A percentile compares a stretch with the other conserved stretches of the same genome.
These are phyloP conservation scores for Lasiosphaeriaceae sp. DNA, from an alignment of 495 filamentous ascomycete species.

Conservation along the genomic window DNA sequence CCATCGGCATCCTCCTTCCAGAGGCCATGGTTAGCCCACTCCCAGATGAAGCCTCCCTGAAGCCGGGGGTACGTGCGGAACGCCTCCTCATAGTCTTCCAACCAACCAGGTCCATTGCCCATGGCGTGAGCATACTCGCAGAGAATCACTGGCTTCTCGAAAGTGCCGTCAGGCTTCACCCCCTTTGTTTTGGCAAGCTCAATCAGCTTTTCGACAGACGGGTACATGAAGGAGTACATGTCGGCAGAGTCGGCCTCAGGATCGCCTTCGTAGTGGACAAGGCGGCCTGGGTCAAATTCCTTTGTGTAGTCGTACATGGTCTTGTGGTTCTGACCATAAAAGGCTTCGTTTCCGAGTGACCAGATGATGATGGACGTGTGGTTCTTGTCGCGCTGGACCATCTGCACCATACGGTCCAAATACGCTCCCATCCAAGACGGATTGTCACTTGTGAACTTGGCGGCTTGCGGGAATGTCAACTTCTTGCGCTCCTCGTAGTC, in stretches of 20 bases:
- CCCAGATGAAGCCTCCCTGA: slow-evolving; percentile 70
- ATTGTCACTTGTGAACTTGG: slow-evolving; percentile 59
- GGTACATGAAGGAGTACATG: slow-evolving; percentile 67
- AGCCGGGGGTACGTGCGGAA: slow-evolving; percentile 55
- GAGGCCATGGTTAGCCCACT: slow-evolving; percentile 70
- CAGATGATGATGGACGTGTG: slow-evolving; percentile 65
- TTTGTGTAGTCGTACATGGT: slow-evolving; percentile 63
- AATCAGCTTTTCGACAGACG: slow-evolving; percentile 47
- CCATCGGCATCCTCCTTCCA: slow-evolving; percentile 45
- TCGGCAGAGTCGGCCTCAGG: slow-evolving; percentile 55
- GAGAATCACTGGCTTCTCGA: slow-evolving; percentile 55
- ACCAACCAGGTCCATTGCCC: slow-evolving; percentile 66
- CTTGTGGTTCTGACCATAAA: slow-evolving; percentile 59
- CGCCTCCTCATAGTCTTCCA: slow-evolving; percentile 60
- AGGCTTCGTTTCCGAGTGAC: slow-evolving; percentile 67
- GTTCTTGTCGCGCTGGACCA: slow-evolving; percentile 64
- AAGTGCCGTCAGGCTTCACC: slow-evolving; percentile 33
- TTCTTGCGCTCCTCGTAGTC: slow-evolving; percentile 52
- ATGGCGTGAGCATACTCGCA: slow-evolving; percentile 70
- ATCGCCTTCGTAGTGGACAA: slow-evolving; percentile 66
- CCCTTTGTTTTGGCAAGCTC: slow-evolving; percentile 37
- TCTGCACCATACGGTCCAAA: slow-evolving; percentile 58
- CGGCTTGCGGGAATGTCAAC: slow-evolving; percentile 46
- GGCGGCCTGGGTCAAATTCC: slow-evolving; percentile 50
- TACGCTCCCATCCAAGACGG: slow-evolving; percentile 61